Base-by-base conservation (phyloP, 148 eudicot genomes). In the Arctostaphylos glauca region DNA sequence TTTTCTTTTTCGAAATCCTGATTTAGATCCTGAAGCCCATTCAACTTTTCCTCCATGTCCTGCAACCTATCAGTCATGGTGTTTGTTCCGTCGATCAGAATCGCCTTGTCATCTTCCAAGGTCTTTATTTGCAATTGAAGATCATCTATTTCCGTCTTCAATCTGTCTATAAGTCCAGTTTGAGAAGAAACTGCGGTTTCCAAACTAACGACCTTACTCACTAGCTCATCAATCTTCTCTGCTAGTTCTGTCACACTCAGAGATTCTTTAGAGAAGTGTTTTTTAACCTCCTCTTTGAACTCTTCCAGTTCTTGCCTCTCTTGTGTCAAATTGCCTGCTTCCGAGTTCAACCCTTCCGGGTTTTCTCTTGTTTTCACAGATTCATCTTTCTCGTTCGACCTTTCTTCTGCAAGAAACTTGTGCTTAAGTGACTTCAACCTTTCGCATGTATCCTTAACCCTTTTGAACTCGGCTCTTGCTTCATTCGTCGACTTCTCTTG, bases 211-310 rank as follows among this genome's bases (percentile, higher is more conserved):
- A 94, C 97, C 87, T 92, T 93, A 82, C 84, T 89, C 44, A 94
- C 99, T 75, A 97, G 95, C 87, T 93, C 92, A 83, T 96, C 94
- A 6, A 96, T 90, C 84, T 90, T 96, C 85, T 93, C 98, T 12
- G 92, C 97, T 90, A 96, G 81, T 81, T 88, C 92, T 58, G 92
- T 77, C 72, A 94, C 95, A 9, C 88, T 87, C 13, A 92, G 86
- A 41, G 89, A 60, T 48, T 73, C 84, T 82, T 78, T 81, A n/a
- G 84, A 85, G 77, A 89, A 89, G 43, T 89, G 88, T 76, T 92
- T 89, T 66, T 90, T 89, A 10, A 88, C 84, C 78, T 89, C 85
- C 43, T 89, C 91, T 46, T 84, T 84, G 13, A 87, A 78, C 46
- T 52, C 56, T 71, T 93, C 93, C 46, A 86, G 44, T 71, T 88